These are phyloP conservation scores for Hanseniaspora sp. DNA, from an alignment of 1,139 yeast genomes.

Conservation along the genomic window DNA sequence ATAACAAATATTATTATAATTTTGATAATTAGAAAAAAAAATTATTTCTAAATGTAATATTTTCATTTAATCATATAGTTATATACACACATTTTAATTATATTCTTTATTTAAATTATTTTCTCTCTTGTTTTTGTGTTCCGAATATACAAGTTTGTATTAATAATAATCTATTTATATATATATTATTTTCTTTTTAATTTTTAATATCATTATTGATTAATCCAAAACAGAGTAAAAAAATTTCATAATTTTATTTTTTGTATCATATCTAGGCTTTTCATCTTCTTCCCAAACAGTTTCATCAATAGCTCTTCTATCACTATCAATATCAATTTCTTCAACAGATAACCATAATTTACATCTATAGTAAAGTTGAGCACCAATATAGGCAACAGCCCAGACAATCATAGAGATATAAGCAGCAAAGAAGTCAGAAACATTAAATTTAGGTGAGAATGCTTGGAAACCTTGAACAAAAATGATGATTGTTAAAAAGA, in stretches of 20 bases:
- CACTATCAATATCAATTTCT: constrained; percentile 52
- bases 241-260: constrained; percentile 12
- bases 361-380: constrained; percentile 39
- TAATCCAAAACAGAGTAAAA: constrained; percentile 8
- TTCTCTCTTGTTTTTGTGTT: too few relatives aligned
- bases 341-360: constrained; percentile 37
- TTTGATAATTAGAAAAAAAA: too few relatives aligned
- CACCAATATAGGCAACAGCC: constrained; percentile 40
- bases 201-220: background rate
- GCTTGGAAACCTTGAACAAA: constrained; percentile 62
- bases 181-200: background rate
- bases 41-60: too few relatives aligned
- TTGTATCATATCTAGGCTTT: constrained; percentile 29
- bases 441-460: constrained; percentile 34
- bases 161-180: too few relatives aligned
- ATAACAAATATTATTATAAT: too few relatives aligned
- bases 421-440: constrained; percentile 50
- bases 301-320: constrained; percentile 48
- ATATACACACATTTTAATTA: too few relatives aligned
- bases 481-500: constrained; percentile 42
- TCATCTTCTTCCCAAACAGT: constrained; percentile 40
- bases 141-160: too few relatives aligned
- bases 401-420: constrained; percentile 53
- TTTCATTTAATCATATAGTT: too few relatives aligned
- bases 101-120: too few relatives aligned